Base-by-base conservation (phyloP, 768 basidiomycete species). In the Asterophora parasitica region DNA sequence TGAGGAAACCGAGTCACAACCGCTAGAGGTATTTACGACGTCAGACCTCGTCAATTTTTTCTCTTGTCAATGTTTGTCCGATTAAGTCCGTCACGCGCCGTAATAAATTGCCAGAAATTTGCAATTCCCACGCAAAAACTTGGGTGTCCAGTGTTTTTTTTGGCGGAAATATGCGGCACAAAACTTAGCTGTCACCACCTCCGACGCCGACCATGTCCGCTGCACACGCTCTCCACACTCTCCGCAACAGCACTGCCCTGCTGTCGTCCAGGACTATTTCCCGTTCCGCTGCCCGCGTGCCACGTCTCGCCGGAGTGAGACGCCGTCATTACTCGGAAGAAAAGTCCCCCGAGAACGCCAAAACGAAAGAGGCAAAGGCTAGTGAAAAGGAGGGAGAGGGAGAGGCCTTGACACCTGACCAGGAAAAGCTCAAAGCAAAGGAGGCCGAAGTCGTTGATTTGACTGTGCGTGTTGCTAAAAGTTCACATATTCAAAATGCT, bases 381-480 rank as follows among this genome's bases (percentile, higher is more conserved):
- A 51, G 53, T 15, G 26, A 51, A 34, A 54, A 62, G 41, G 55
- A 57, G 51, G 60, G 60, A 48, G 54, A 66, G 47, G 19, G 60
- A 48, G 54, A 66, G 47, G 19, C 39, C 13, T 20, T 51, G 46
- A 53, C 48, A 3, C 58, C 54, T 34, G 58, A 61, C 19, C 55
- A 53, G 16, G 72, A 75, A 46, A 85, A 86, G 62, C 72, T 95
- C 48, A 85, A 91, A 71, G 81, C 82, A 54, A 88, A 92, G 64
- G 83, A 89, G 63, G 78, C 72, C 19, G 87, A 88, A 62, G 81
- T 84, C n/a, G 70, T 78, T n/a, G 92, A 92, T 65, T 73, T 92
- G 51, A 90, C 83, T 53, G 91, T 92, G 59, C 57, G 87, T 71
- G 31, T 44, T 35, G 30, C 16, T 15, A 26, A 15, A 40, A 38